Conservation (phyloP, 2,329 filamentous ascomycete genomes). For the Neofusicoccum umdonicola region DNA sequence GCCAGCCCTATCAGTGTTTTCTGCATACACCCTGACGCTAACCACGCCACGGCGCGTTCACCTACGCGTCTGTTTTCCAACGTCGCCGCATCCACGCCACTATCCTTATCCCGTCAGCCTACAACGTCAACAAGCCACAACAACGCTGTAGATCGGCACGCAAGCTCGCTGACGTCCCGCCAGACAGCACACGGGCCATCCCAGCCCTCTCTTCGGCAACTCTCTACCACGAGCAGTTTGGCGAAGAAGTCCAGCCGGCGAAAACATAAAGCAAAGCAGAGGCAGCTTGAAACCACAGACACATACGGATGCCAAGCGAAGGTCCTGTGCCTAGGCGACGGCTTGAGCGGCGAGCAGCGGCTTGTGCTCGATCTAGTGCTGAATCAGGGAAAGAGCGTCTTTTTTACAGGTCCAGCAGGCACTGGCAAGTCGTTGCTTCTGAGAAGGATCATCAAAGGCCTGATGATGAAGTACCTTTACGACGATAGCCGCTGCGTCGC, state of each 20-base stretch:
- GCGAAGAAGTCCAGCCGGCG: neutral
- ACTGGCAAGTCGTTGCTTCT: constrained; percentile 59
- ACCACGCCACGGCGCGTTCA: too few species aligned
- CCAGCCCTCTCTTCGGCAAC: neutral
- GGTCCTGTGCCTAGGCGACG: neutral
- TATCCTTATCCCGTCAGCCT: too few species aligned
- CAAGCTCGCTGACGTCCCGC: too few species aligned
- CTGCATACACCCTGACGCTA: too few species aligned
- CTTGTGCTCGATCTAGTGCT: constrained; percentile 52
- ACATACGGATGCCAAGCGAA: neutral
- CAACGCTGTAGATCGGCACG: too few species aligned
- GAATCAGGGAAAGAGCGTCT: constrained; percentile 54
- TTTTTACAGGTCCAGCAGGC: constrained; percentile 64
- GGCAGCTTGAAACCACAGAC: neutral
- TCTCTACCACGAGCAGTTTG: neutral
- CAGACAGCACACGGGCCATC: neutral
- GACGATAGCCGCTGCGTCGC: neutral
- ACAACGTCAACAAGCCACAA: too few species aligned
- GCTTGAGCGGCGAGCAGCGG: constrained; percentile 49
- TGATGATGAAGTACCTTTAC: constrained; percentile 25
- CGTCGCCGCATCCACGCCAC: too few species aligned
- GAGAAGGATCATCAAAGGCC: constrained; percentile 45
- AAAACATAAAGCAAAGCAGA: neutral
- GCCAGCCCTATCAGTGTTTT: too few species aligned
- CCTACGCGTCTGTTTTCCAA: too few species aligned